Evolutionary conservation across 495 filamentous ascomycete species (phyloP), one percentile per base, ranked within the genome.

Genomic region (Cairneyella variabilis): DNA sequence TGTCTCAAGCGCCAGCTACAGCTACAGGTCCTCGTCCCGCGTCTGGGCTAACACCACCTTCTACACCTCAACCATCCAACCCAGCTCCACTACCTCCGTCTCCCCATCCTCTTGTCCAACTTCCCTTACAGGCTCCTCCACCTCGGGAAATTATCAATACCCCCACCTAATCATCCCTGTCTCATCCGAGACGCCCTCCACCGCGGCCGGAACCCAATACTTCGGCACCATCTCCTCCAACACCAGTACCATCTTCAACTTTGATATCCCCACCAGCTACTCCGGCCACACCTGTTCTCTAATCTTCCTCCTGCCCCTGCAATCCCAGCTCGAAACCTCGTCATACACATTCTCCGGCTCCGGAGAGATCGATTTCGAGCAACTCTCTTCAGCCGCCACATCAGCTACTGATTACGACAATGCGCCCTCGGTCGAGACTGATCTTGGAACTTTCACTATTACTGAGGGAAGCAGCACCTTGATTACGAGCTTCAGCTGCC

Each of bases 141-240:
- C 34, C 30, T 47, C 32, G 20, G 52, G 57, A 10, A 47, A 54
- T n/a, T 85, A 73, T 53, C 70, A 85, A 62, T 83, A 69, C 62
- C 85, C 86, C 9, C 79, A 86, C 64, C 69, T 89, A 48, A 85
- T 89, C 56, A 62, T 89, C 26, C 80, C 80, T 0, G 65, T 90
- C 47, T 72, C 84, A 73, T 79, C 77, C 4, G 61, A 71, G 10
- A 56, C 71, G 27, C 81, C 84, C 8, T 56, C 72, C 57, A 69
- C 53, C 0, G 72, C 83, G 3, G 53, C 60, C 10, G 83, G 82
- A 12, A 82, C 76, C 6, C 70, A 68, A 0, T 75, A 67, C 63
- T 79, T 78, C 58, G 83, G 82, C 40, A 70, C 73, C 7, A 66
- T 85, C 23, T 73, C 72, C 4, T 61, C 73, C 6, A 78, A 73